These are phyloP conservation scores for Dictyostelium capitatum DNA, from an alignment of 78 protist species.

Conservation along the genomic window DNA sequence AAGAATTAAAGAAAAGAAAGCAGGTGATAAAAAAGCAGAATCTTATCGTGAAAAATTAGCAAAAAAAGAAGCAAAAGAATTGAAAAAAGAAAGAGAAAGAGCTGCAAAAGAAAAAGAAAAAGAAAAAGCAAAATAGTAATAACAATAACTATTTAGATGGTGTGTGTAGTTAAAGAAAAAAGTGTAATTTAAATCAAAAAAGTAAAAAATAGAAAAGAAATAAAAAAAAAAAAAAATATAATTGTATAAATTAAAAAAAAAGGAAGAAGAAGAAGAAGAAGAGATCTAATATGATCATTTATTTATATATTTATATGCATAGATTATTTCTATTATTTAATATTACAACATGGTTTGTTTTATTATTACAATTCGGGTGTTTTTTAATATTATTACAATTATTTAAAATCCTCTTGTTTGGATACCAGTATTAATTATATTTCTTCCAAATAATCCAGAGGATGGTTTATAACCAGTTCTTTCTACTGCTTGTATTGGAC, in stretches of 20 bases:
- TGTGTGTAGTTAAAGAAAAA: not conserved
- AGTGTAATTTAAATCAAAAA: not conserved
- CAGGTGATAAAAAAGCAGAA: slow-evolving; percentile 80
- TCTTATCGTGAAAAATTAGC: slow-evolving; percentile 43
- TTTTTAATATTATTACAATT: no score
- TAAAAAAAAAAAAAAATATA: not conserved
- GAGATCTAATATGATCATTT: no score
- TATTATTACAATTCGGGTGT: no score
- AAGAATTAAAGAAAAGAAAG: slow-evolving; percentile 79
- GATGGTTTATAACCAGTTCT: no score
- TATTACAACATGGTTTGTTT: no score
- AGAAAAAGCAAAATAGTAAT: not conserved
- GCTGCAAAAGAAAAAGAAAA: slow-evolving; percentile 21
- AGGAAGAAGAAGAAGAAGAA: not conserved
- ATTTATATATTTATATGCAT: no score
- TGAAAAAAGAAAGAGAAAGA: slow-evolving; percentile 32
- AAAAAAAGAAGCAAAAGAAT: slow-evolving; percentile 77
- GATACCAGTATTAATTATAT: not conserved
- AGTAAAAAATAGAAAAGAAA: not conserved
- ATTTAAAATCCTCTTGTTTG: not conserved
- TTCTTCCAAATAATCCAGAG: not conserved
- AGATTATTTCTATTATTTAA: no score
- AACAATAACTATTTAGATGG: no score
- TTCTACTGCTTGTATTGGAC: no score
- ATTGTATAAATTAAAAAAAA: no score